These are phyloP conservation scores for Exophiala viscosa DNA, from an alignment of 2,329 filamentous ascomycete genomes.

Conservation along the genomic window DNA sequence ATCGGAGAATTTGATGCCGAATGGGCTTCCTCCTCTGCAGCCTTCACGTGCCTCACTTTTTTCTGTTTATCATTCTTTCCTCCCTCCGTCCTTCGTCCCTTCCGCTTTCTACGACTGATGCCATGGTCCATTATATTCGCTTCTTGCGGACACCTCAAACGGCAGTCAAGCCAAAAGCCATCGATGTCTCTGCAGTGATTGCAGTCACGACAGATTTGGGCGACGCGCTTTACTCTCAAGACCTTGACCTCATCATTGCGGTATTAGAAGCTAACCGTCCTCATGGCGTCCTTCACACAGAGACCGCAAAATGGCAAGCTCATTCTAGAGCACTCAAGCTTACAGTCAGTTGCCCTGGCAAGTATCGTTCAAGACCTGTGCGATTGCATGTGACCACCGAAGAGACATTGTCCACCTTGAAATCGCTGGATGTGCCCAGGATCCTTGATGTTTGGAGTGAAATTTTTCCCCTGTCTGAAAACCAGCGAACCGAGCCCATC, in stretches of 20 bases:
- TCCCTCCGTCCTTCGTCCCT: neutral
- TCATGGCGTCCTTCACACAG: slow-evolving; percentile 39
- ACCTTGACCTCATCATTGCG: slow-evolving; percentile 38
- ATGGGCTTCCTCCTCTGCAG: neutral
- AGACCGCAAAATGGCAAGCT: slow-evolving; percentile 43
- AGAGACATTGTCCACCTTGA: slow-evolving; percentile 12
- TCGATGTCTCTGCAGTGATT: slow-evolving; percentile 51
- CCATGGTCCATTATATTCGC: slow-evolving; percentile 61
- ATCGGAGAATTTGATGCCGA: too few species aligned
- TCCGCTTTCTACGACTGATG: slow-evolving; percentile 5
- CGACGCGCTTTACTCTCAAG: slow-evolving; percentile 56
- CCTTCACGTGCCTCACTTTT: neutral
- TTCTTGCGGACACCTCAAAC: slow-evolving; percentile 62
- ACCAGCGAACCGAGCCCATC: slow-evolving; percentile 46
- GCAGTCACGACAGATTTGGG: slow-evolving; percentile 68
- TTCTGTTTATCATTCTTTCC: neutral
- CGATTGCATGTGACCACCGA: slow-evolving; percentile 26
- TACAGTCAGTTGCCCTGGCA: slow-evolving; percentile 34
- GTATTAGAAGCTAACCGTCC: slow-evolving; percentile 23
- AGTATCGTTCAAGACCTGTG: slow-evolving; percentile 21
- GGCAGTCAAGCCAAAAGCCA: slow-evolving; percentile 40
- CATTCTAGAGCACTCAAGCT: slow-evolving; percentile 45
- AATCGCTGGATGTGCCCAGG: slow-evolving; percentile 33
- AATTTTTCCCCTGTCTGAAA: slow-evolving; percentile 39
- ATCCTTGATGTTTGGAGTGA: slow-evolving; percentile 58